Conservation (phyloP, 1,284 basidiomycete genomes). For the Puccinia horiana region DNA sequence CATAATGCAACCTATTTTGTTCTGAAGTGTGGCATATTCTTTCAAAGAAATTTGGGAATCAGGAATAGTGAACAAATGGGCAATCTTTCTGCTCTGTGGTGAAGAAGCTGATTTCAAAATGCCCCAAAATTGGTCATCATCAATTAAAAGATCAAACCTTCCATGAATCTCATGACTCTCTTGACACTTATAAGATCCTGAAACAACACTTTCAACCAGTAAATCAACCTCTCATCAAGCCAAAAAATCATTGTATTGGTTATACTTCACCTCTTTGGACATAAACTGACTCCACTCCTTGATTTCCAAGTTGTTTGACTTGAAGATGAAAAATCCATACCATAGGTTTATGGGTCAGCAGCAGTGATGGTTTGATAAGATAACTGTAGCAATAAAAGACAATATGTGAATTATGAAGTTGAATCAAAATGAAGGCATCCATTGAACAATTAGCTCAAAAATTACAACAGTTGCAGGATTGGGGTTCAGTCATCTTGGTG, state of each 20-base stretch:
- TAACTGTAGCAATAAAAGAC: slow-evolving; percentile 32
- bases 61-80: slow-evolving; percentile 80
- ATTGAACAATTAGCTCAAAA: not conserved
- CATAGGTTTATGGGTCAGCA: slow-evolving; percentile 32
- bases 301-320: slow-evolving; percentile 32
- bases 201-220: slow-evolving; percentile 43
- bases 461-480: slow-evolving; percentile 1
- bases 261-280: not conserved
- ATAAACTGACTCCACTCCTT: not conserved
- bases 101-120: slow-evolving; percentile 79
- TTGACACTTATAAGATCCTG: slow-evolving; percentile 41
- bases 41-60: slow-evolving; percentile 83
- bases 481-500: slow-evolving; percentile 14
- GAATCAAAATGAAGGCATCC: not conserved
- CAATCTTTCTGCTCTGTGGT: slow-evolving; percentile 82
- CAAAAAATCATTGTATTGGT: not conserved
- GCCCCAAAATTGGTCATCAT: slow-evolving; percentile 54
- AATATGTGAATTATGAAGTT: slow-evolving; percentile 22
- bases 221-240: not conserved
- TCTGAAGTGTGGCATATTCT: not conserved
- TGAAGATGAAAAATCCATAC: slow-evolving; percentile 49
- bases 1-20: not conserved
- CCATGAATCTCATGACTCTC: slow-evolving; percentile 43
- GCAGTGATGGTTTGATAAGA: slow-evolving; percentile 47
- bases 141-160: slow-evolving; percentile 51